A percentile compares a stretch with the other conserved stretches of the same genome.
These are phyloP conservation scores for Cocos nucifera DNA, from an alignment of 176 grass and related monocot species.

Conservation along the genomic window DNA sequence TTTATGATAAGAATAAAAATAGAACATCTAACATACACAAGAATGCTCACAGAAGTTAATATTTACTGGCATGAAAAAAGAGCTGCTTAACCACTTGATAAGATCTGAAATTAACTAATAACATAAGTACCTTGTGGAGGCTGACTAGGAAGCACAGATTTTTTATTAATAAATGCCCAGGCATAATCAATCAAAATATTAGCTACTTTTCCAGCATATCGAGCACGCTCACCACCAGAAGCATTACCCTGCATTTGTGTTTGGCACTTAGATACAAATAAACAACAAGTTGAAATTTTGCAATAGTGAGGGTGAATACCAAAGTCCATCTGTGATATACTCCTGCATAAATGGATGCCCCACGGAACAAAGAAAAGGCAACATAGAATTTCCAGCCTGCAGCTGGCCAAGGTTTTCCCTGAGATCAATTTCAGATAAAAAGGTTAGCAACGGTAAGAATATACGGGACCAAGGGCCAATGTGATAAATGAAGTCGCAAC, in stretches of 20 bases:
- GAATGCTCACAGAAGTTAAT: no score
- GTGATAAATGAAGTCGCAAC: no score
- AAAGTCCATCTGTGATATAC: constrained; percentile 92
- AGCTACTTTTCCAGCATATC: constrained; percentile 38
- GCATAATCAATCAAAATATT: constrained; percentile 61
- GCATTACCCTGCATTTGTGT: constrained; percentile 73
- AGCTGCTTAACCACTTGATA: no score
- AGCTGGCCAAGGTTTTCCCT: constrained; percentile 82
- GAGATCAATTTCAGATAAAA: constrained; percentile 12
- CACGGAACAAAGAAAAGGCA: constrained; percentile 87
- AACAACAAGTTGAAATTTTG: neutral
- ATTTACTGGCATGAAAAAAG: no score
- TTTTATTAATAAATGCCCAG: constrained; percentile 58
- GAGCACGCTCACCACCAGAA: constrained; percentile 89
- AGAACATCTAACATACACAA: no score
- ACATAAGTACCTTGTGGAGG: constrained; percentile 54
- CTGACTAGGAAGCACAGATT: constrained; percentile 41
- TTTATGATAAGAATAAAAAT: no score
- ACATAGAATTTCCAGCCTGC: constrained; percentile 82
- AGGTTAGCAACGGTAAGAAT: neutral
- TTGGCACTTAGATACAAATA: constrained; percentile 23
- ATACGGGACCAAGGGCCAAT: no score
- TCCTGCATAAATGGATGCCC: constrained; percentile 82
- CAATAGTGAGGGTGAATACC: constrained; percentile 34
- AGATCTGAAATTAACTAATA: neutral